Evolutionary conservation across 441 rosid species (phyloP).

Genomic region (Metrosideros polymorpha): DNA sequence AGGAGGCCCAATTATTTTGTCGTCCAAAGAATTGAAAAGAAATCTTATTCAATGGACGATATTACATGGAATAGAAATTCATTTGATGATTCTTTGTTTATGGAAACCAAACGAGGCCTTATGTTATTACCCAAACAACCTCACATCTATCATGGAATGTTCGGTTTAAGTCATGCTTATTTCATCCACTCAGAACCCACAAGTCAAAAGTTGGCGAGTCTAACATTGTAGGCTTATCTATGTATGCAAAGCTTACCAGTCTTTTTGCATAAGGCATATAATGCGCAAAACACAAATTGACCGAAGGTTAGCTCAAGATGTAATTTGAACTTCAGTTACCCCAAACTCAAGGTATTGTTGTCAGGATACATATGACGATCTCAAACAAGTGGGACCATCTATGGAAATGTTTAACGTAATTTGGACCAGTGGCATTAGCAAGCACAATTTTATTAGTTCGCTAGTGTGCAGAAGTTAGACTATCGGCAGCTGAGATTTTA

Average conservation of each 20-base stretch:
- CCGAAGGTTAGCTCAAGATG: not conserved
- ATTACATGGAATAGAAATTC: not conserved
- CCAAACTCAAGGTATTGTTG: too few relatives aligned
- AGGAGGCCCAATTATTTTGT: not conserved
- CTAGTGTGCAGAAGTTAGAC: too few relatives aligned
- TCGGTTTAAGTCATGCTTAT: not conserved
- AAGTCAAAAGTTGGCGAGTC: not conserved
- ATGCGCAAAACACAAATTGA: not conserved
- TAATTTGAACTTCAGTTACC: not conserved
- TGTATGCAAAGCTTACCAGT: not conserved
- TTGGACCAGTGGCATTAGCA: too few relatives aligned
- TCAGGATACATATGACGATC: too few relatives aligned
- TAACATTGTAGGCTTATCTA: not conserved
- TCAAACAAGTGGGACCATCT: too few relatives aligned
- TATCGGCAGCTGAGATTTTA: too few relatives aligned
- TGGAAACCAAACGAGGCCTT: not conserved
- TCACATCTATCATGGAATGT: accelerated
- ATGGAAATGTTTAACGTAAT: too few relatives aligned
- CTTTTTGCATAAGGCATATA: not conserved
- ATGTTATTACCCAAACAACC: accelerated
- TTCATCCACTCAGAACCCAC: accelerated
- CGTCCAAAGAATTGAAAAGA: not conserved
- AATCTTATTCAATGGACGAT: not conserved
- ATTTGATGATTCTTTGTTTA: not conserved
- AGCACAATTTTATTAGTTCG: too few relatives aligned